Evolutionary conservation across 441 rosid genomes (phyloP).

Genomic region (Corymbia calophylla): DNA sequence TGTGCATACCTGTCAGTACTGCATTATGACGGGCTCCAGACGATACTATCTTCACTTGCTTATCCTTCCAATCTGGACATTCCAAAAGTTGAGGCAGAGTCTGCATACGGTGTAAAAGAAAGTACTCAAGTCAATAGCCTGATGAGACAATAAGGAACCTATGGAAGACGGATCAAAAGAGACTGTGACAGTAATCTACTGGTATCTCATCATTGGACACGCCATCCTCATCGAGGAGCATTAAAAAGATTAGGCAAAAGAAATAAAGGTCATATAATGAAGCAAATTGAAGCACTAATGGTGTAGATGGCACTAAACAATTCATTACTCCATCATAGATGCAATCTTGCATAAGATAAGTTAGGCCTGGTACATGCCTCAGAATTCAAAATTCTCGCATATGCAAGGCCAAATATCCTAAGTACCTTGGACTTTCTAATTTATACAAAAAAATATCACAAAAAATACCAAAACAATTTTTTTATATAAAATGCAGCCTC

Average conservation of each 20-base stretch:
- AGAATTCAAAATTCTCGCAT: background rate
- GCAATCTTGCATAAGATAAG: background rate
- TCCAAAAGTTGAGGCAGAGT: slow-evolving; percentile 52
- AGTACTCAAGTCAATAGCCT: background rate
- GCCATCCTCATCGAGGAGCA: background rate
- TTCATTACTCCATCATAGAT: background rate
- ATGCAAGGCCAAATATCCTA: background rate
- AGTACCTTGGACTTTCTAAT: background rate
- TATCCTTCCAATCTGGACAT: slow-evolving; percentile 37
- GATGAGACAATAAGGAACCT: background rate
- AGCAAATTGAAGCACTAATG: background rate
- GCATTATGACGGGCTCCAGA: slow-evolving; percentile 76
- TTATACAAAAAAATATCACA: background rate
- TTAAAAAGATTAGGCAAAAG: background rate
- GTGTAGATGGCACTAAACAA: background rate
- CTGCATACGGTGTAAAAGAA: slow-evolving; percentile 15
- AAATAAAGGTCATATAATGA: background rate
- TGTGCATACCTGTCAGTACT: slow-evolving; percentile 49
- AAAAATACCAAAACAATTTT: background rate
- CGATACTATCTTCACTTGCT: slow-evolving; percentile 38
- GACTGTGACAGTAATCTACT: background rate
- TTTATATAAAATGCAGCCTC: background rate
- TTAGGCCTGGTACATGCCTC: background rate
- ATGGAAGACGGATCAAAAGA: background rate
- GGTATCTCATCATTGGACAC: background rate